Percentiles rank a stretch among this genome's conserved stretches.
These are phyloP conservation scores for Tetrapisispora namnaoensis DNA, from an alignment of 805 yeast genomes.

Conservation along the genomic window DNA sequence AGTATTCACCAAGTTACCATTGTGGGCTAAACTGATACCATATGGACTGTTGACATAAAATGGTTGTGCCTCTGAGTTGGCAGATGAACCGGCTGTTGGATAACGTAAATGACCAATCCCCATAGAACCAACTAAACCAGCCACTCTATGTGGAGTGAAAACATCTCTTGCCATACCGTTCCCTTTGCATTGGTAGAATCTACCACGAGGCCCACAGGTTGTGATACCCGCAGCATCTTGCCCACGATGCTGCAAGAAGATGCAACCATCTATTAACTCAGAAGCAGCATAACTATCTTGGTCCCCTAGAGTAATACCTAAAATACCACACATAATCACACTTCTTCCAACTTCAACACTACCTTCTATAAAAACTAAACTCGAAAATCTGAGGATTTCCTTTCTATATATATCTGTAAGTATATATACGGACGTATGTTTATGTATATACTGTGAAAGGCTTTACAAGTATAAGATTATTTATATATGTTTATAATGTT, in stretches of 20 bases:
- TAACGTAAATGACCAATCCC: slow-evolving; percentile 92
- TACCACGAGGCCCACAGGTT: slow-evolving; percentile 87
- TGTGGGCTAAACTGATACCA: slow-evolving; percentile 83
- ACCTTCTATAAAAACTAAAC: no score
- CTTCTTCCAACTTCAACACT: no score
- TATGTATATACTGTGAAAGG: no score
- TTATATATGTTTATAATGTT: no score
- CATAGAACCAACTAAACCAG: slow-evolving; percentile 80
- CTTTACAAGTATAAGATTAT: no score
- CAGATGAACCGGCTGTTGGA: slow-evolving; percentile 95
- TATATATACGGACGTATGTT: no score
- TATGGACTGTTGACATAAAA: slow-evolving; percentile 96
- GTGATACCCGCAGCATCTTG: slow-evolving; percentile 99
- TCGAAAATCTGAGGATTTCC: no score
- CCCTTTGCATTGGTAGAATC: slow-evolving; percentile 95
- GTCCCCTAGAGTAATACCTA: slow-evolving; percentile 79
- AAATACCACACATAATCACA: slow-evolving; percentile 78
- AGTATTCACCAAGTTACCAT: slow-evolving; percentile 91
- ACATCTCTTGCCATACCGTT: slow-evolving; percentile 98
- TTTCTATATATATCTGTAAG: no score
- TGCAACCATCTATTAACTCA: slow-evolving; percentile 84
- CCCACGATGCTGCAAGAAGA: slow-evolving; percentile 92
- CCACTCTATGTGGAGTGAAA: slow-evolving; percentile 73
- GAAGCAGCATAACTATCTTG: slow-evolving; percentile 68
- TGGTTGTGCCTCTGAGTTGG: slow-evolving; percentile 97